Base-by-base conservation (phyloP, 225 moss, liverwort and hornwort genomes). In the Asterella californica region DNA sequence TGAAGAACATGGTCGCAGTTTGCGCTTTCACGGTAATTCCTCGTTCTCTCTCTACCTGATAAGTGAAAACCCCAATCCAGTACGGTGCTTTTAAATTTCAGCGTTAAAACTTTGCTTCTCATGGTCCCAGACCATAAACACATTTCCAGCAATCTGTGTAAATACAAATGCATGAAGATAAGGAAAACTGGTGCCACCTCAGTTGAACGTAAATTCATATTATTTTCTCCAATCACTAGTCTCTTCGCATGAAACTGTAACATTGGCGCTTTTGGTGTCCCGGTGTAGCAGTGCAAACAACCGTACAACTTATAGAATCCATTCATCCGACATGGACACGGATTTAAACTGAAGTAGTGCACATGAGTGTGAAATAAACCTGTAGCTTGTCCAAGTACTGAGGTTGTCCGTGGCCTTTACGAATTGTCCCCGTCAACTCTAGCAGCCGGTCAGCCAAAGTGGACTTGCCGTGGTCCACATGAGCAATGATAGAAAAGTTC, bases 21-120 rank as follows among this genome's bases (percentile, higher is more conserved):
- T 97, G 94, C 11, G 94, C 94, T 85, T 97, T 97, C 77, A 97
- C 94, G 45, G 94, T 97, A 73, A 97, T 97, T 34, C 96, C 96
- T 80, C 96, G 88, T 82, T 97, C 96, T 53, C 96, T 91, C 80
- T 97, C 96, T 81, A 97, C 94, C 96, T 96, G 83, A 76, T 75
- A 12, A 50, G 70, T 42, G 25, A 7, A 72, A 74, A 38, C 62
- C 49, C 18, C 69, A 65, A 24, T 32, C 18, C 25, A 57, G 18
- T 83, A 14, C 79, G 76, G 68, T 34, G 10, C 33, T 34, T 49
- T 10, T 24, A 42, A 37, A 19, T 65, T 33, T 65, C 32, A 65
- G 33, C 65, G 29, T 29, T 32, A 15, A 17, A 15, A 17, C 32
- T 65, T 47, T 78, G n/a, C 36, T 45, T 37, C 6, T 63, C 63